Base-by-base conservation (phyloP, 768 basidiomycete species). In the Cystobasidium tubakii region DNA sequence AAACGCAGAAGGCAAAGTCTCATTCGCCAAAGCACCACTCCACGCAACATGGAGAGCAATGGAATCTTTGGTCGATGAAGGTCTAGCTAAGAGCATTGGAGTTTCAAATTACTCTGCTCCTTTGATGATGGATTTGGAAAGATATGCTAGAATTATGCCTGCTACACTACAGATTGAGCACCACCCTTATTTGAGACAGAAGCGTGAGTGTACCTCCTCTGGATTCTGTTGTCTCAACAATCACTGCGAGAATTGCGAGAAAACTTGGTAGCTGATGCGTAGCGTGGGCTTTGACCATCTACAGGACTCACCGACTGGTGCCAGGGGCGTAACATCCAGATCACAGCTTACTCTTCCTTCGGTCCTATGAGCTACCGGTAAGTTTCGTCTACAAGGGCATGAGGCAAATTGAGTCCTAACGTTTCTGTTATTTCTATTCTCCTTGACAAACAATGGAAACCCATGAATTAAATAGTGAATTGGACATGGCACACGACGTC, bases 31-130 rank as follows among this genome's bases (percentile, higher is more conserved):
- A 64, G 87, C 86, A 0, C 88, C 88, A 44, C 85, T 90, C 80
- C 86, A 87, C 77, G 88, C 90, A 83, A 94, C 92, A 21, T 94
- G 91, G 90, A 79, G 81, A 50, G 90, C 86, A 19, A 86, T 95
- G 87, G 92, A 95, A 81, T 83, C 84, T 74, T 85, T 93, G 25
- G 88, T 88, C 60, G 88, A 90, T 76, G 84, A 85, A 53, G 88
- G 88, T 9, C 80, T 88, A 46, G 86, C 83, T 12, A 90, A 86
- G 83, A 89, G 91, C 79, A 90, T 94, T 76, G 92, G 90, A 72
- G 79, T 91, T 76, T 91, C 89, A 79, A 92, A 92, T 83, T 88
- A 86, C 82, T 85, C 86, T 76, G 89, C 89, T 10, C 84, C 86
- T 13, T 80, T 91, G 66, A 83, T 93, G 77, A 82, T 88, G 60